Evolutionary conservation across 140 eudicot genomes (phyloP).

Genomic region (Stevia rebaudiana): DNA sequence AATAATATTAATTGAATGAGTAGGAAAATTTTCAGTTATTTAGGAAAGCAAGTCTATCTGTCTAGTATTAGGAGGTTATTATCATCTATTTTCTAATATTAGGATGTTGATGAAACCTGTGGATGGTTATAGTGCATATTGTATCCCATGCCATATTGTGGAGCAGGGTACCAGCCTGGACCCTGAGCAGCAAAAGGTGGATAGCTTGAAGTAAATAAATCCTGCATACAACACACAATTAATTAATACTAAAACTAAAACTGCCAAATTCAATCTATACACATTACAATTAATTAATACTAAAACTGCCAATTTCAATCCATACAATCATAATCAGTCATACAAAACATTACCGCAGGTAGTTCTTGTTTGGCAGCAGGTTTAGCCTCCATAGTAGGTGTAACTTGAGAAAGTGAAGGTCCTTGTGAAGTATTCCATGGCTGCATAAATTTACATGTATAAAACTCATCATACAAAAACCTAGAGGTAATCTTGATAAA

Average conservation of each 20-base stretch:
- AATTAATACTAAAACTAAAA: background rate
- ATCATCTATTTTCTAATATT: background rate
- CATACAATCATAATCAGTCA: background rate
- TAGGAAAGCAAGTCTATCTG: background rate
- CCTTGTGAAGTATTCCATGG: constrained; percentile 31
- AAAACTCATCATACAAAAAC: background rate
- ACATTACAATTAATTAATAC: too few relatives aligned
- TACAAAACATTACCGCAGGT: constrained; percentile 50
- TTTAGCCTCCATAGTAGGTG: constrained; percentile 37
- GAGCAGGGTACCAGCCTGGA: constrained; percentile 74
- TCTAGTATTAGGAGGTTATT: background rate
- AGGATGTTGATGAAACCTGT: constrained; percentile 39
- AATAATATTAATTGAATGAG: too few relatives aligned
- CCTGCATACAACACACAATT: constrained; percentile 35
- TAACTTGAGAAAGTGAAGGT: constrained; percentile 33
- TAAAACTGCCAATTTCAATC: background rate
- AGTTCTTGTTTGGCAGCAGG: constrained; percentile 64
- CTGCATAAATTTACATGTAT: constrained; percentile 26
- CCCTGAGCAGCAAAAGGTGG: constrained; percentile 39
- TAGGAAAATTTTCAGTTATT: background rate
- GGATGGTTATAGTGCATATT: constrained; percentile 61
- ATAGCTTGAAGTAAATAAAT: constrained; percentile 64
- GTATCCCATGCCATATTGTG: constrained; percentile 54
- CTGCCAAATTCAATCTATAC: background rate
- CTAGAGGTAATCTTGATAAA: background rate